Evolutionary conservation across 331 rosid species (phyloP).

Genomic region (Erythrophleum ivorense): DNA sequence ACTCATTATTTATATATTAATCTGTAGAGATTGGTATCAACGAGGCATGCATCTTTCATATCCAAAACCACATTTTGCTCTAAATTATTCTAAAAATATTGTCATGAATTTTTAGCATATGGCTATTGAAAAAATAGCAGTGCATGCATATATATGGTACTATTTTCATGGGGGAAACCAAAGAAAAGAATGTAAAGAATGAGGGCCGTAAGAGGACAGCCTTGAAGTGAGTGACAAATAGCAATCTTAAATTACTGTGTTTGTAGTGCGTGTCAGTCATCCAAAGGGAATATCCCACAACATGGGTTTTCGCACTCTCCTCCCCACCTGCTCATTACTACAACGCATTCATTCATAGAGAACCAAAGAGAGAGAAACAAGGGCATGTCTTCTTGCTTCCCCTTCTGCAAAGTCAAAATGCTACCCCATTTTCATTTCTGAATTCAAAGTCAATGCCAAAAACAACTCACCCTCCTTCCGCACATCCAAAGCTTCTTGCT

Average conservation of each 20-base stretch:
- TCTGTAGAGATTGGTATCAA: too few relatives aligned
- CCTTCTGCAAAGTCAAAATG: background rate
- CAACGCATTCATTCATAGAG: background rate
- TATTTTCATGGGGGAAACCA: background rate
- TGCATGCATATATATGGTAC: background rate
- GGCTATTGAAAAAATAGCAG: background rate
- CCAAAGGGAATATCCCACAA: background rate
- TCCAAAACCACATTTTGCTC: background rate
- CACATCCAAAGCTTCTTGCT: background rate
- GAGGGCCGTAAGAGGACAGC: too few relatives aligned
- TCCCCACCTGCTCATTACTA: background rate
- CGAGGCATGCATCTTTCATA: too few relatives aligned
- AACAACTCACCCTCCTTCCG: background rate
- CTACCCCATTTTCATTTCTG: background rate
- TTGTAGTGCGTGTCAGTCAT: background rate
- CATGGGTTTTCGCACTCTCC: background rate
- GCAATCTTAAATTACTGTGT: background rate
- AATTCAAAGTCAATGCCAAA: constrained; percentile 1
- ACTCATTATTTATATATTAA: background rate
- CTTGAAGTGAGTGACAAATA: background rate
- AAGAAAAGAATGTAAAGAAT: background rate
- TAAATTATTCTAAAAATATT: background rate
- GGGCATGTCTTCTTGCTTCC: background rate
- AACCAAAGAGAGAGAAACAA: background rate
- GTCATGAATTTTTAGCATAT: background rate